Percentiles rank a stretch among this genome's conserved stretches.
These are phyloP conservation scores for Ophiosphaerella narmari DNA, from an alignment of 2,329 filamentous ascomycete species.

Conservation along the genomic window DNA sequence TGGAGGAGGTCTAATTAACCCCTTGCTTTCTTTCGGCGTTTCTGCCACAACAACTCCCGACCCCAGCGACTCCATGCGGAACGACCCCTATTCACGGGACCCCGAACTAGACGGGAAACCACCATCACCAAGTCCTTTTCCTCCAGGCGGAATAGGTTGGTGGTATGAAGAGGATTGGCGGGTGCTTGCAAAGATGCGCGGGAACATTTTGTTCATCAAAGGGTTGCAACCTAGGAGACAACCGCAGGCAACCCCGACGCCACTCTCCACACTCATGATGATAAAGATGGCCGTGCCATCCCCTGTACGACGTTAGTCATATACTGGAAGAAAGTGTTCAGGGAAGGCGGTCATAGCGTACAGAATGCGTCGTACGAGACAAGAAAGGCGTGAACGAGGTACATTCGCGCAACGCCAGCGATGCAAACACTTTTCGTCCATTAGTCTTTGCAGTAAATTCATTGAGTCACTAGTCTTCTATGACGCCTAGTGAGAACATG, in stretches of 20 bases:
- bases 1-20: background rate
- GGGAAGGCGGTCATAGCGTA: slow-evolving; percentile 5
- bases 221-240: slow-evolving; percentile 42
- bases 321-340: background rate
- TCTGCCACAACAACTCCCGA: background rate
- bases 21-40: background rate
- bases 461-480: slow-evolving; percentile 17
- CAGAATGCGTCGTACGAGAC: slow-evolving; percentile 34
- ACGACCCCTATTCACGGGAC: background rate
- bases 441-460: slow-evolving; percentile 7
- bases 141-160: background rate
- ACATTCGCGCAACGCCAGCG: slow-evolving; percentile 36
- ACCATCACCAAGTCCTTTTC: background rate
- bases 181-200: slow-evolving; percentile 27
- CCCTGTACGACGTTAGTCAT: slow-evolving; percentile 11
- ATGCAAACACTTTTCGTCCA: slow-evolving; percentile 33
- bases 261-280: slow-evolving; percentile 33
- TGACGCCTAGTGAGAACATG: slow-evolving; percentile 38
- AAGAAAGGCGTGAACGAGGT: slow-evolving; percentile 33
- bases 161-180: slow-evolving; percentile 11
- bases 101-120: background rate
- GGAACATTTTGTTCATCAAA: slow-evolving; percentile 31
- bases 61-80: background rate
- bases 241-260: slow-evolving; percentile 37
- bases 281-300: slow-evolving; percentile 33